A percentile compares a stretch with the other conserved stretches of the same genome.
Conservation (phyloP, 2,329 filamentous ascomycete genomes). For the Aschersonia sp. region DNA sequence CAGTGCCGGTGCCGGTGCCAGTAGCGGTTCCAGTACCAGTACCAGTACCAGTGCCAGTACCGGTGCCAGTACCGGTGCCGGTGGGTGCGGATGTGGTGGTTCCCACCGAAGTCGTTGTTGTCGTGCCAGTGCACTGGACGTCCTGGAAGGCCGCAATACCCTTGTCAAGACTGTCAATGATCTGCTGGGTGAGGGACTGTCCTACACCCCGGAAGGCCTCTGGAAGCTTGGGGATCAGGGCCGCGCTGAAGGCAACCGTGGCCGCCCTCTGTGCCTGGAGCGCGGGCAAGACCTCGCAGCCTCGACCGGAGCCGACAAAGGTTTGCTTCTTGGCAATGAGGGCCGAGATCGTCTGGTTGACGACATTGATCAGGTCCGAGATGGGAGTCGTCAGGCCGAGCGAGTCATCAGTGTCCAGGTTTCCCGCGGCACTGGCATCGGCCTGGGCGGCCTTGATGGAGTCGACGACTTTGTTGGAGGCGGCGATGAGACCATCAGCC, state of each 20-base stretch:
- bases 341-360: background rate
- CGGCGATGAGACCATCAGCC: background rate
- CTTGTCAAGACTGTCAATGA: background rate
- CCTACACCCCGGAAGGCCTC: background rate
- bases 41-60: background rate
- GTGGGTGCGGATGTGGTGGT: background rate
- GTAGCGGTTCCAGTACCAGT: background rate
- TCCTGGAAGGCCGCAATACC: constrained; percentile 2
- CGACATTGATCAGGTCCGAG: background rate
- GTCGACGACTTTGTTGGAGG: background rate
- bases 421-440: background rate
- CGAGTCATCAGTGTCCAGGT: background rate
- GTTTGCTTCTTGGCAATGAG: constrained; percentile 2
- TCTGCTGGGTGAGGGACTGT: background rate
- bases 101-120: background rate
- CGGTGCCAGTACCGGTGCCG: background rate
- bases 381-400: background rate
- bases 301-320: constrained; percentile 1
- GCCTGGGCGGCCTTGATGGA: background rate
- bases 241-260: background rate
- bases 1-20: background rate
- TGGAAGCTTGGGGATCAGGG: constrained; percentile 1
- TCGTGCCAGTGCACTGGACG: background rate
- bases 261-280: background rate
- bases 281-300: constrained; percentile 2